Conservation (phyloP, 495 filamentous ascomycete genomes). For the Copromyces sp. region DNA sequence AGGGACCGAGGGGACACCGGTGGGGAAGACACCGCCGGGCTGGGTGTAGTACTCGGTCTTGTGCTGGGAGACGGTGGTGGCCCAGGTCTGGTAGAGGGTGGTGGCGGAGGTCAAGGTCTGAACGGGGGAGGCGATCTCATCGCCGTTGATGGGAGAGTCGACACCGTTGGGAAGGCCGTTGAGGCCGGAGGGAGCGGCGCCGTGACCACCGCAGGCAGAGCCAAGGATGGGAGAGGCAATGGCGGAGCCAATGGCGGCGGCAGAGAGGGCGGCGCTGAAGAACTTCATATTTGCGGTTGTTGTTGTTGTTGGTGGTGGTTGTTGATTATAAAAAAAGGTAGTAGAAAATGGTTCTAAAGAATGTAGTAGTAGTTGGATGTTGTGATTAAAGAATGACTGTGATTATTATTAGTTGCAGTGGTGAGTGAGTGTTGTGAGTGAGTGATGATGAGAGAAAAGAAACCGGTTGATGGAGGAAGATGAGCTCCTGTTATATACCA, state of each 20-base stretch:
- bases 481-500: background rate
- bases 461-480: background rate
- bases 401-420: background rate
- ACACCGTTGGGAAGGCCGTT: background rate
- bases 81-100: background rate
- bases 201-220: background rate
- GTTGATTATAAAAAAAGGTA: background rate
- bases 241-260: constrained; percentile 2
- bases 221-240: constrained; percentile 1
- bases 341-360: background rate
- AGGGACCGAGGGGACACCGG: background rate
- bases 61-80: background rate
- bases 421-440: background rate
- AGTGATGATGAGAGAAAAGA: background rate
- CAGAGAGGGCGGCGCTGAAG: constrained; percentile 5
- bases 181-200: background rate
- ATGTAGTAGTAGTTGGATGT: background rate
- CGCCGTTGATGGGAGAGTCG: background rate
- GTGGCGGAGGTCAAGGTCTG: background rate
- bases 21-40: background rate
- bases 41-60: background rate
- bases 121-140: background rate
- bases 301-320: background rate
- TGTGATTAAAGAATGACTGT: background rate
- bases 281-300: constrained; percentile 5